These are phyloP conservation scores for Tulasnella sp. DNA, from an alignment of 768 basidiomycete species.

Conservation along the genomic window DNA sequence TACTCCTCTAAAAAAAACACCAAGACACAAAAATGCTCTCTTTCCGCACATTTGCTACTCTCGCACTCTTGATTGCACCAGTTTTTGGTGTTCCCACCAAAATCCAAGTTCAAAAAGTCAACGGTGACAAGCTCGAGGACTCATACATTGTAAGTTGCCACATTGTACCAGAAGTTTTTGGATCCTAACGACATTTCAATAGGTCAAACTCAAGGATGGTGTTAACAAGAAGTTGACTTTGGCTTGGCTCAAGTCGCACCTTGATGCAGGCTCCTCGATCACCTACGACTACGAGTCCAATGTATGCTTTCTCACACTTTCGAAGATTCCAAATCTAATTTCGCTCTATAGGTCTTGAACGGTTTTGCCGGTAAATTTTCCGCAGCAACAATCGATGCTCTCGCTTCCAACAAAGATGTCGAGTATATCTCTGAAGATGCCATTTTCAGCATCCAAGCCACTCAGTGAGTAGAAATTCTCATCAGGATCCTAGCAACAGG, in stretches of 20 bases:
- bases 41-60: not conserved
- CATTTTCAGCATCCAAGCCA: not conserved
- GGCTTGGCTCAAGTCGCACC: too few species aligned
- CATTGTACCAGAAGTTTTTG: not conserved
- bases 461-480: too few species aligned
- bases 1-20: too few species aligned
- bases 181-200: not conserved
- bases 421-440: not conserved
- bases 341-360: too few species aligned
- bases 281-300: too few species aligned
- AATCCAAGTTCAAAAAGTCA: not conserved
- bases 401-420: conserved; percentile 2
- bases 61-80: not conserved
- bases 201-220: too few species aligned
- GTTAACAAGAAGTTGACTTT: too few species aligned
- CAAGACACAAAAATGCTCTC: too few species aligned
- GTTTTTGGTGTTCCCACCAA: not conserved
- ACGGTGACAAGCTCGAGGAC: not conserved
- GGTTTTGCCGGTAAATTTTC: not conserved
- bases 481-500: too few species aligned
- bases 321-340: too few species aligned
- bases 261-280: too few species aligned
- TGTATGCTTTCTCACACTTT: too few species aligned
- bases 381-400: not conserved
- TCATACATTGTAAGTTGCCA: not conserved